A percentile compares a stretch with the other conserved stretches of the same genome.
Evolutionary conservation across 108 stramenopile genomes (phyloP).

Genomic region (Nitzschia putrida): DNA sequence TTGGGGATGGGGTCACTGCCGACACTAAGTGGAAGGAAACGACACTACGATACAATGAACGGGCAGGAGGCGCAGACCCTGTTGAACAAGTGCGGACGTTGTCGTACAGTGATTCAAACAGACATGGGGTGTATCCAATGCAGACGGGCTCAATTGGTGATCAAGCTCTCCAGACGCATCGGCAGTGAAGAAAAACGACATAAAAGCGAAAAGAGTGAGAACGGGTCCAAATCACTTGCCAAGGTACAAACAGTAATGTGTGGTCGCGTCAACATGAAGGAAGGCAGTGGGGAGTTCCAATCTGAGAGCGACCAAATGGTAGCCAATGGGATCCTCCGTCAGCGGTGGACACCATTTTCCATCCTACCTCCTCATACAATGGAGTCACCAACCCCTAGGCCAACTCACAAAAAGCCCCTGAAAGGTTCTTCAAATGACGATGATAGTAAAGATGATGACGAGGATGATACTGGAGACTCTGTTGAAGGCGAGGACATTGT

Average conservation of each 20-base stretch:
- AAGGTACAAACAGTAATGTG: conserved; percentile 66
- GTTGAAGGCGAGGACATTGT: not conserved
- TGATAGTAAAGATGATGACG: conserved; percentile 9
- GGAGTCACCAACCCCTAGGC: conserved; percentile 34
- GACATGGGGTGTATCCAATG: conserved; percentile 71
- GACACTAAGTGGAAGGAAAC: conserved; percentile 28
- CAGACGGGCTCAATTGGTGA: conserved; percentile 62
- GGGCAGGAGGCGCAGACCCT: conserved; percentile 9
- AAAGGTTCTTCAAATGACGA: conserved; percentile 1
- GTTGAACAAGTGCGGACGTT: conserved; percentile 66
- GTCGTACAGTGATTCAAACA: conserved; percentile 49
- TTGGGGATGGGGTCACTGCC: conserved; percentile 37
- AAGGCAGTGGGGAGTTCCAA: conserved; percentile 40
- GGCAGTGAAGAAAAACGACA: conserved; percentile 5
- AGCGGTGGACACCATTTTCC: conserved; percentile 68
- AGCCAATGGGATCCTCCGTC: conserved; percentile 50
- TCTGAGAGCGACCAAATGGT: conserved; percentile 40
- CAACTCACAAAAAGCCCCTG: not conserved
- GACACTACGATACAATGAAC: conserved; percentile 22
- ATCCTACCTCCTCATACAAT: conserved; percentile 57
- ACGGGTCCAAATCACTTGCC: conserved; percentile 25
- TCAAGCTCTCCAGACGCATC: conserved; percentile 57
- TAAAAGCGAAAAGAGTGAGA: conserved; percentile 18
- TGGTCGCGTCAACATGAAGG: conserved; percentile 53
- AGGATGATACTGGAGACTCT: conserved; percentile 1